Percentiles rank a stretch among this genome's conserved stretches.
Evolutionary conservation across 2,329 filamentous ascomycete genomes (phyloP).

Genomic region (Sordariomycetes sp.): DNA sequence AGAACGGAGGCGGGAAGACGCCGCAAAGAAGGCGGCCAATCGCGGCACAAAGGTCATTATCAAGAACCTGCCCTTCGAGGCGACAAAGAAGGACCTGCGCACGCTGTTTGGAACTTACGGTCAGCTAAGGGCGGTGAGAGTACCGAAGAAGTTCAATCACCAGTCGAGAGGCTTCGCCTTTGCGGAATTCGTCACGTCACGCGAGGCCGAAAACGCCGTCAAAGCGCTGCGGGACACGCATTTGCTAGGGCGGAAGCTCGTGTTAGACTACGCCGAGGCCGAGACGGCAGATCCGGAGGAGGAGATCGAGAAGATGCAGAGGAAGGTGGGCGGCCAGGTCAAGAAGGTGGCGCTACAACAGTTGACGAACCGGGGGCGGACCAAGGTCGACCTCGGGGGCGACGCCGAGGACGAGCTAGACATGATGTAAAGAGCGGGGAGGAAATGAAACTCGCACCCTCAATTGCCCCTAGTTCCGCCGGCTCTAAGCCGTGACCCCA

Average conservation of each 20-base stretch:
- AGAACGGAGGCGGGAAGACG: conserved; percentile 73
- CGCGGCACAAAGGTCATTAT: conserved; percentile 88
- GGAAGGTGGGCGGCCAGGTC: conserved; percentile 83
- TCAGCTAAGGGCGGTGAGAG: conserved; percentile 79
- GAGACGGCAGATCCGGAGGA: conserved; percentile 88
- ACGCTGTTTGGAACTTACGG: conserved; percentile 83
- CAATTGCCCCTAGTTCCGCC: neutral
- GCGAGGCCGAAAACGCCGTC: conserved; percentile 84
- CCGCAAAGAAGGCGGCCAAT: conserved; percentile 65
- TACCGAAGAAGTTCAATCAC: conserved; percentile 91
- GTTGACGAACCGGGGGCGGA: conserved; percentile 72
- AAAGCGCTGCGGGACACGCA: conserved; percentile 87
- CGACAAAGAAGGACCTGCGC: conserved; percentile 83
- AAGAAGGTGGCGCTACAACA: conserved; percentile 86
- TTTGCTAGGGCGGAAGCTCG: conserved; percentile 77
- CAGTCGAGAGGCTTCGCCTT: conserved; percentile 90
- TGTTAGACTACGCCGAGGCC: conserved; percentile 83
- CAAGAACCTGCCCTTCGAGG: conserved; percentile 97
- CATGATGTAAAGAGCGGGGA: neutral
- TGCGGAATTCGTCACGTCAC: conserved; percentile 84
- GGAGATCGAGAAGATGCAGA: conserved; percentile 93
- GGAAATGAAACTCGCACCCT: neutral
- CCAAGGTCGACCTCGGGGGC: conserved; percentile 79
- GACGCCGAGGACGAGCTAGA: conserved; percentile 44
- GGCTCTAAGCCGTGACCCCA: neutral